Conservation (phyloP, 1,139 yeast genomes). For the Nematodospora anomalae region DNA sequence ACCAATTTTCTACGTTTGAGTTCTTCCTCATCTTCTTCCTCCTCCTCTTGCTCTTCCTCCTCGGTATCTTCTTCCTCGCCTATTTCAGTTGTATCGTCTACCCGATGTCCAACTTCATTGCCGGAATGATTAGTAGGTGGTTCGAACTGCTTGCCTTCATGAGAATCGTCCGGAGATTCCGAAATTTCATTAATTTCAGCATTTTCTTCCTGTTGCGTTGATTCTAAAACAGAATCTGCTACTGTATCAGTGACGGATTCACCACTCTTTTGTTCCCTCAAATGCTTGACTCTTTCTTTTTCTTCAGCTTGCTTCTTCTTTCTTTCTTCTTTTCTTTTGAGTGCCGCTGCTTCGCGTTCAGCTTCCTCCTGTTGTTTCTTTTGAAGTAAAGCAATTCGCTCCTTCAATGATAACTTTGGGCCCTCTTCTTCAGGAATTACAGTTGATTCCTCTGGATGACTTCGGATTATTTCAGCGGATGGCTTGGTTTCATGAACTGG, state of each 20-base stretch:
- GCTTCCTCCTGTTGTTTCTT: conserved; percentile 81
- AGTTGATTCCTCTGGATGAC: conserved; percentile 5
- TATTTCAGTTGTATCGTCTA: conserved; percentile 6
- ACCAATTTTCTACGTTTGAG: conserved; percentile 74
- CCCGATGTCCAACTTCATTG: background rate
- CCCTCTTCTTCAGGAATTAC: conserved; percentile 42
- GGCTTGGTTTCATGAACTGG: conserved; percentile 25
- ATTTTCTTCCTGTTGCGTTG: conserved; percentile 3
- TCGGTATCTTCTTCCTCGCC: conserved; percentile 18
- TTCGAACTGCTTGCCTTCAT: background rate
- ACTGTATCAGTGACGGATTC: conserved; percentile 3
- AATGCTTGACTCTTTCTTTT: conserved; percentile 14
- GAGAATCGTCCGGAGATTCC: background rate
- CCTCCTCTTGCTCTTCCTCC: conserved; percentile 27
- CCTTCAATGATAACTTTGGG: conserved; percentile 82
- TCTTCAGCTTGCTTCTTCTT: conserved; percentile 38
- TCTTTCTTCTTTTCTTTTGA: conserved; percentile 57
- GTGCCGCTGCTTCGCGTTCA: conserved; percentile 65
- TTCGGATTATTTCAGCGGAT: conserved; percentile 26
- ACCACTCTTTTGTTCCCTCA: conserved; percentile 15
- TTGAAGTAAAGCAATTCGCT: conserved; percentile 81
- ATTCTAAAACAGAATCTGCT: background rate
- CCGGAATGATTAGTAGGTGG: background rate
- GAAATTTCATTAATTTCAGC: conserved; percentile 17
- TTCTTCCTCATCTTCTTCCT: conserved; percentile 69